These are phyloP conservation scores for Proliferodiscus dingleyae DNA, from an alignment of 2,329 filamentous ascomycete species.

Conservation along the genomic window DNA sequence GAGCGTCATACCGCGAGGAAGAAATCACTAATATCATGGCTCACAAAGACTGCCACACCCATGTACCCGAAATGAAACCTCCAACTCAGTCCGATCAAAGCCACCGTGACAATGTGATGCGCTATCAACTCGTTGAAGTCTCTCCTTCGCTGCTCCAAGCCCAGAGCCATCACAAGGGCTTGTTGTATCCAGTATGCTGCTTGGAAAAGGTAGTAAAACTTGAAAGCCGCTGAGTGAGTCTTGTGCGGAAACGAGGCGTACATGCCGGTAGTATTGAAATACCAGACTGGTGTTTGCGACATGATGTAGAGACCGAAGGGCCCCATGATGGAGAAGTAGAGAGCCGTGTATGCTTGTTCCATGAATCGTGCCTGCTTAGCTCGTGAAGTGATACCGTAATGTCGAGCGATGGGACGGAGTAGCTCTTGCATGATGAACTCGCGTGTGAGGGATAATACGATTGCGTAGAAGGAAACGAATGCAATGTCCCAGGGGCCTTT, in stretches of 20 bases:
- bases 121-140: slow-evolving; percentile 91
- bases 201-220: slow-evolving; percentile 94
- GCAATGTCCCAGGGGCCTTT: slow-evolving; percentile 84
- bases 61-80: slow-evolving; percentile 97
- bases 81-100: slow-evolving; percentile 81
- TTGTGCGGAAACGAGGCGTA: slow-evolving; percentile 84
- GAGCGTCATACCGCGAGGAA: slow-evolving; percentile 75
- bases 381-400: slow-evolving; percentile 62
- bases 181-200: slow-evolving; percentile 96
- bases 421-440: slow-evolving; percentile 95
- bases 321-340: slow-evolving; percentile 82
- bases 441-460: slow-evolving; percentile 87
- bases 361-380: slow-evolving; percentile 87
- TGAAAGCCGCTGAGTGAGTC: slow-evolving; percentile 75
- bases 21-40: slow-evolving; percentile 91
- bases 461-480: slow-evolving; percentile 83
- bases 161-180: slow-evolving; percentile 78
- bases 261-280: slow-evolving; percentile 88
- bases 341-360: slow-evolving; percentile 91
- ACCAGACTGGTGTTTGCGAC: slow-evolving; percentile 88
- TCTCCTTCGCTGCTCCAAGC: slow-evolving; percentile 88
- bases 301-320: slow-evolving; percentile 87
- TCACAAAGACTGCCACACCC: slow-evolving; percentile 87
- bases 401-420: slow-evolving; percentile 69
- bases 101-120: slow-evolving; percentile 85